Conservation (phyloP, 208 protist species). For the Trypanosoma congolense region DNA sequence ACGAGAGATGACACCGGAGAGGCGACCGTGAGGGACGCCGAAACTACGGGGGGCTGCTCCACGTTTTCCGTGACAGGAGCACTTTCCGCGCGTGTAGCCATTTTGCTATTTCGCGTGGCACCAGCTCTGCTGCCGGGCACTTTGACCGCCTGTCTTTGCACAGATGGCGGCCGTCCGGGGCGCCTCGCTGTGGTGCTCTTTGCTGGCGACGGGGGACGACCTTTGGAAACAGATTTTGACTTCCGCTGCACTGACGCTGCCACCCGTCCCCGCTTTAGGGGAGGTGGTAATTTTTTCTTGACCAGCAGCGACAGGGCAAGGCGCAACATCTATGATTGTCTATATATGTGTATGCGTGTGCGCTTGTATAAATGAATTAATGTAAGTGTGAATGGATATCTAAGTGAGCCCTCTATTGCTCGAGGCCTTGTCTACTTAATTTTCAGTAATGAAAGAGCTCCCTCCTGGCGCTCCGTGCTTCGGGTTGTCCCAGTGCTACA, state of each 20-base stretch:
- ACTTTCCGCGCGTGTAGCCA: background rate
- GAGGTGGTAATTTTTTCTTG: slow-evolving; percentile 21
- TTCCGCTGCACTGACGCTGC: background rate
- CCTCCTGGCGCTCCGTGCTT: too few species aligned
- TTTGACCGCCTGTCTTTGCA: background rate
- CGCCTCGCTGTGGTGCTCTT: background rate
- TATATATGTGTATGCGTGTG: background rate
- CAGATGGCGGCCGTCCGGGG: background rate
- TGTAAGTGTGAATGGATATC: background rate
- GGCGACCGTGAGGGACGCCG: background rate
- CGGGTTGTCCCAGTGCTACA: too few species aligned
- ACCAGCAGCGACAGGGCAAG: slow-evolving; percentile 11
- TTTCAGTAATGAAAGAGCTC: too few species aligned
- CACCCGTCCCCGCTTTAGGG: slow-evolving; percentile 16
- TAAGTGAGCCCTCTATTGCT: too few species aligned
- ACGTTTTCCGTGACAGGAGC: background rate
- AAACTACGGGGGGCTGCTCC: background rate
- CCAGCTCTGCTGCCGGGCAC: background rate
- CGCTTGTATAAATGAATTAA: slow-evolving; percentile 9
- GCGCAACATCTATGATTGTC: slow-evolving; percentile 13
- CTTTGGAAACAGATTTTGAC: slow-evolving; percentile 4
- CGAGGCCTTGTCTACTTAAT: too few species aligned
- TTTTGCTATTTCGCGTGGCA: background rate
- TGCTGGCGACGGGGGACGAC: slow-evolving; percentile 5
- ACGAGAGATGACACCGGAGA: background rate